phyloP scores from a whole-genome alignment of 345 rosid genomes.

The Boechera divaricarpa region DNA sequence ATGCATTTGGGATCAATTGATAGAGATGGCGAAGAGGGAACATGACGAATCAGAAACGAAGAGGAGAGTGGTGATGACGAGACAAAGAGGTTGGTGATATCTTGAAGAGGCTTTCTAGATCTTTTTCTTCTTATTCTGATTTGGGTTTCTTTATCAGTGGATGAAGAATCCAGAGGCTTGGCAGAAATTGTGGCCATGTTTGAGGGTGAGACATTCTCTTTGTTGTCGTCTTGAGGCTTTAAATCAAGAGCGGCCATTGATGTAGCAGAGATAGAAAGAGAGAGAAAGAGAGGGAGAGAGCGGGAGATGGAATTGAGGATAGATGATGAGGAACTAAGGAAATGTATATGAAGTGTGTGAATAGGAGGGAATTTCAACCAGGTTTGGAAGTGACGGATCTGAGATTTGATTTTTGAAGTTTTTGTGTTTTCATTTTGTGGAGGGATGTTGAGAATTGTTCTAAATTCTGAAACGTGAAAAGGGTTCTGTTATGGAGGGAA shows the following conservation, averaged over 20 bases:
- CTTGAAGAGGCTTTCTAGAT: conserved; percentile 42
- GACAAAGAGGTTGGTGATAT: conserved; percentile 45
- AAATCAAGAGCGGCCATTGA: conserved; percentile 36
- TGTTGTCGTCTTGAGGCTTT: conserved; percentile 28
- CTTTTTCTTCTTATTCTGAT: conserved; percentile 33
- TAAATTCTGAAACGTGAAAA: conserved; percentile 15
- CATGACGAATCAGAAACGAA: conserved; percentile 25
- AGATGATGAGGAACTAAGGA: conserved; percentile 9
- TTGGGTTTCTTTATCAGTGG: conserved; percentile 33
- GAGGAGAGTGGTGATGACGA: conserved; percentile 25
- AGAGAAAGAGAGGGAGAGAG: not conserved
- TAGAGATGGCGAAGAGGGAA: conserved; percentile 20
- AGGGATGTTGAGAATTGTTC: conserved; percentile 41
- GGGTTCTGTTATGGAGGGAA: conserved; percentile 45
- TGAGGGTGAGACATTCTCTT: conserved; percentile 41
- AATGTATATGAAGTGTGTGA: conserved; percentile 38
- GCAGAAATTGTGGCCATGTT: not conserved
- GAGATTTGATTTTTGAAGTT: conserved; percentile 34
- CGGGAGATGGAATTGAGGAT: conserved; percentile 15
- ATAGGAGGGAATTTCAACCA: conserved; percentile 18
- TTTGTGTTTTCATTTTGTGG: conserved; percentile 36
- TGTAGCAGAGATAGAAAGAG: not conserved
- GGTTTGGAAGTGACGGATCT: conserved; percentile 31
- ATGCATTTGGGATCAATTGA: conserved; percentile 42
- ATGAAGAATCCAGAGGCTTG: conserved; percentile 30